Evolutionary conservation across 2,329 filamentous ascomycete species (phyloP), one percentile per base, ranked within the genome.

Genomic region (Salinomyces thailandicus): DNA sequence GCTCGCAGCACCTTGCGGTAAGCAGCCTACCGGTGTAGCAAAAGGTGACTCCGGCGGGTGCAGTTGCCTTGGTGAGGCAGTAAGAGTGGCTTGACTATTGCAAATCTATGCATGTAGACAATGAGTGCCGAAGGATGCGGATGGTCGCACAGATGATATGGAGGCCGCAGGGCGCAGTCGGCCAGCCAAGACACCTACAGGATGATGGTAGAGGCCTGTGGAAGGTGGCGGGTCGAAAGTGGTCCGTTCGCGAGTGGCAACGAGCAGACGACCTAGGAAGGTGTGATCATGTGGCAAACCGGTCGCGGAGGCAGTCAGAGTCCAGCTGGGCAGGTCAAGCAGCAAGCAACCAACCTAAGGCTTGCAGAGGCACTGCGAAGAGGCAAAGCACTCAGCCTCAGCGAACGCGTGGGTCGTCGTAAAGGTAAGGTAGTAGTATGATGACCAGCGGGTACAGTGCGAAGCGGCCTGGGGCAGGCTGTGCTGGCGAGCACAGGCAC

Each of bases 1-100:
- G 28, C n/a, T 39, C 14, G 28, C 32, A 28, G 17, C 31, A 17
- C 31, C 31, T 33, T 33, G 31, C 14, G 15, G 17, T 24, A n/a
- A 7, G 20, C 20, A n/a, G 20, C 20, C n/a, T 15, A n/a, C 27
- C 27, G 11, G 27, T 12, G 27, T n/a, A 16, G 27, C 14, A 30
- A 16, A 14, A 8, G 11, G 8, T 15, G 15, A 15, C 14, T 13
- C 11, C 11, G 8, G 27, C 27, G 14, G 14, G 14, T 8, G 7
- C 27, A 16, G 27, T 16, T 30, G 27, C 27, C 27, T 24, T 12
- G 15, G 13, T 13, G 18, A 17, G 12, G 17, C 5, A 14, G 31
- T 33, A 20, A 22, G 18, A 13, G 17, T n/a, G 31, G 9, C 12
- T 13, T 14, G n/a, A 17, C 12, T 20, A 14, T 9, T 9, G 18